Base-by-base conservation (phyloP, 1,284 basidiomycete species). In the Exobasidium cylindrosporum region DNA sequence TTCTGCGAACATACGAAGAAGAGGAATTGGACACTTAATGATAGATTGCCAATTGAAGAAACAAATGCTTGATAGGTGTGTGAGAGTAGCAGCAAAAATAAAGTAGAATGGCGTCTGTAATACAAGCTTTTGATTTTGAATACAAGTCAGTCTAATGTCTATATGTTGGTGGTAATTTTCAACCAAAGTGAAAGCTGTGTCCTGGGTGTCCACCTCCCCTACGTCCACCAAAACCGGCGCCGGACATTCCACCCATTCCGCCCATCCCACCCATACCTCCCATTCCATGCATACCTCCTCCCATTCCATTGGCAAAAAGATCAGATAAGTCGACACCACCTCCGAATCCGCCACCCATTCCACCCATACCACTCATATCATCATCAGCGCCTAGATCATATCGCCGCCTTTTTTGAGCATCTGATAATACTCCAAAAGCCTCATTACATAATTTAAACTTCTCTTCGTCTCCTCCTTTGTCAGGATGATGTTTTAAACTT, bases 391-490 rank as follows among this genome's bases (percentile, higher is more conserved):
- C 77, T 1, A 72, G 61, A 58, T 79, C 77, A 65, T 78, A 78
- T 29, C 77, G 63, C 26, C 72, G 56, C 23, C 76, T 64, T 70
- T 79, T 76, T 11, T 62, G 64, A 14, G 68, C 66, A 53, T 79
- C 77, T 3, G 65, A 67, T 21, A 79, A 63, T n/a, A 78, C 62
- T 21, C 62, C 62, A 61, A 76, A 79, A 28, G 76, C 76, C 59
- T 79, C 77, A 54, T 68, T 71, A 60, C 73, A 73, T 29, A 77
- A 61, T 62, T 79, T 79, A 68, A 79, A 79, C 64, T 77, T 77
- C 46, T 78, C 77, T 60, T 77, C 73, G 57, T 79, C 75, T 11
- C 77, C 77, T 21, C 77, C 77, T 61, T 79, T 79, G 62, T 79
- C 77, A 4, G 77, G 77, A 49, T 79, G 77, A 55, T 79, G 77